A percentile compares a stretch with the other conserved stretches of the same genome.
Evolutionary conservation across 352 stramenopile species (phyloP).

Genomic region (Globisporangium sylvaticum): DNA sequence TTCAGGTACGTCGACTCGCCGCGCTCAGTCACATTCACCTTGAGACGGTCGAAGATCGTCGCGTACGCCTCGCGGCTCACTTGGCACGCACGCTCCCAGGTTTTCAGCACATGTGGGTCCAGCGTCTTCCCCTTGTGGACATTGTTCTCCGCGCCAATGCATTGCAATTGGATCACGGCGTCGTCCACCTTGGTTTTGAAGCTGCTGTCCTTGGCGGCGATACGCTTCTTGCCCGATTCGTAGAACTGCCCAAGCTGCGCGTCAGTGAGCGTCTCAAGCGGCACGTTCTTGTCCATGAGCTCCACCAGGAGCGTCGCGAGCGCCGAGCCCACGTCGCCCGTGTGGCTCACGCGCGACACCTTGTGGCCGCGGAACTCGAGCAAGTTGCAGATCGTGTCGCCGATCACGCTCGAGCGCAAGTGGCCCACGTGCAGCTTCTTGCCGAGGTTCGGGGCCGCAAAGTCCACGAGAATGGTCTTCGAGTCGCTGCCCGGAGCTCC

Average conservation of each 20-base stretch:
- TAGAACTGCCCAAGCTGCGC: constrained; percentile 63
- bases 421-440: constrained; percentile 86
- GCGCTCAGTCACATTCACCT: constrained; percentile 58
- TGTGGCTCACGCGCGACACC: constrained; percentile 72
- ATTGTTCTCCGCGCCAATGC: constrained; percentile 27
- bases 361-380: constrained; percentile 75
- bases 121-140: constrained; percentile 15
- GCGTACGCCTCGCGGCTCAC: constrained; percentile 69
- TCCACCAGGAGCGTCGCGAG: constrained; percentile 76
- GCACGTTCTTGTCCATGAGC: constrained; percentile 48
- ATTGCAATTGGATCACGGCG: constrained; percentile 70
- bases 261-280: constrained; percentile 50
- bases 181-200: constrained; percentile 71
- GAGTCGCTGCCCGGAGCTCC: neutral
- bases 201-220: constrained; percentile 23
- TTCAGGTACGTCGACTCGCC: constrained; percentile 77
- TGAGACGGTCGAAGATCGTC: constrained; percentile 60
- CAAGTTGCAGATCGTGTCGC: constrained; percentile 77
- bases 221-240: constrained; percentile 57
- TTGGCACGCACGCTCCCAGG: constrained; percentile 64
- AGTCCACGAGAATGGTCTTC: constrained; percentile 69
- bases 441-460: constrained; percentile 78
- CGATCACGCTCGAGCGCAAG: constrained; percentile 73
- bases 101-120: constrained; percentile 36
- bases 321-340: constrained; percentile 70